Percentiles rank a stretch among this genome's conserved stretches.
These are phyloP conservation scores for Xylona heveae DNA, from an alignment of 495 filamentous ascomycete species.

Conservation along the genomic window DNA sequence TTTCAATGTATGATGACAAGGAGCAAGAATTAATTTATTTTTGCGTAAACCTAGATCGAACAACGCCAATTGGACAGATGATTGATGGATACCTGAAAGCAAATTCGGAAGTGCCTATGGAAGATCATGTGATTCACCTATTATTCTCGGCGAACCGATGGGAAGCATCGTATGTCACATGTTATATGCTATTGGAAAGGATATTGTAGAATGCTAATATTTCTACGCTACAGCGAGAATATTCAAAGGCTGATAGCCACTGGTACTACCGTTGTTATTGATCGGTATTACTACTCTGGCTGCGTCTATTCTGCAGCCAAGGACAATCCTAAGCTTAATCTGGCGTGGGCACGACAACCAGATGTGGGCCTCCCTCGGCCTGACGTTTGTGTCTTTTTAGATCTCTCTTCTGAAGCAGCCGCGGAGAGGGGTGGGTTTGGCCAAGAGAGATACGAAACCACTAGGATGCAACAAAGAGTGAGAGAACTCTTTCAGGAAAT, in stretches of 20 bases:
- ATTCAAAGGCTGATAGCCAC: slow-evolving; percentile 37
- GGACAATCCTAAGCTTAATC: slow-evolving; percentile 38
- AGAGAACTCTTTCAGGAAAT: slow-evolving; percentile 45
- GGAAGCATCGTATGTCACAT: slow-evolving; percentile 43
- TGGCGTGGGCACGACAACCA: slow-evolving; percentile 61
- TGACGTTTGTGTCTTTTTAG: slow-evolving; percentile 72
- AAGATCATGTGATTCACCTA: slow-evolving; percentile 86
- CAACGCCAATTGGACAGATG: slow-evolving; percentile 71
- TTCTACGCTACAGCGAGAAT: slow-evolving; percentile 18
- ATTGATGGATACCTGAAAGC: slow-evolving; percentile 70
- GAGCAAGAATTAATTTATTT: no score
- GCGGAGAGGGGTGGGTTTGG: slow-evolving; percentile 66
- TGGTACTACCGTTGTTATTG: slow-evolving; percentile 61
- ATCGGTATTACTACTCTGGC: slow-evolving; percentile 87
- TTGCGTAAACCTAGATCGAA: slow-evolving; percentile 47
- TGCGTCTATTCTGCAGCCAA: slow-evolving; percentile 95
- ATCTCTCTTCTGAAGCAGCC: slow-evolving; percentile 51
- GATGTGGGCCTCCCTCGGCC: slow-evolving; percentile 77
- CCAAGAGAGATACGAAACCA: slow-evolving; percentile 71
- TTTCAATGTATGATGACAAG: slow-evolving; percentile 1
- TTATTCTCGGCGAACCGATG: slow-evolving; percentile 93
- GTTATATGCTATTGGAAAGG: slow-evolving; percentile 1
- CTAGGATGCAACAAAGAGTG: slow-evolving; percentile 63
- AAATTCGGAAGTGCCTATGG: slow-evolving; percentile 46
- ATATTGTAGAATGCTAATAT: slow-evolving; percentile 2